Percentiles rank a stretch among this genome's conserved stretches.
Conservation (phyloP, 2,329 filamentous ascomycete species). For the Beauveria pseudobassiana region DNA sequence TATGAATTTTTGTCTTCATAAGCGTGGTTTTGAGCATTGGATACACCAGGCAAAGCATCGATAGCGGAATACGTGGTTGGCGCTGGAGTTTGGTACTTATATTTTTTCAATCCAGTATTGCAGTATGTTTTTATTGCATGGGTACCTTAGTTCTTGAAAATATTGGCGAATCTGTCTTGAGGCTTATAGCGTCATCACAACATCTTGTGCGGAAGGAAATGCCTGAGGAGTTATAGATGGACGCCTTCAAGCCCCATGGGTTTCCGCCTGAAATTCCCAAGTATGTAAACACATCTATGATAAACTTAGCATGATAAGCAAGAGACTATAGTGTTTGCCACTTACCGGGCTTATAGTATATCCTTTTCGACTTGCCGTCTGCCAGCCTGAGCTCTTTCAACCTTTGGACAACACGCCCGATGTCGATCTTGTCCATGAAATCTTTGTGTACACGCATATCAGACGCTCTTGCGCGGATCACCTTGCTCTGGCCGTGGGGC, state of each 20-base stretch:
- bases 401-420: slow-evolving; percentile 57
- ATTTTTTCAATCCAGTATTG: background rate
- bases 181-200: background rate
- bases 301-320: slow-evolving; percentile 12
- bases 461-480: slow-evolving; percentile 40
- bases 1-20: background rate
- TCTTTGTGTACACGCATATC: slow-evolving; percentile 74
- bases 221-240: slow-evolving; percentile 44
- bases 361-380: slow-evolving; percentile 34
- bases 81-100: slow-evolving; percentile 1
- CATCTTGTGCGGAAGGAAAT: slow-evolving; percentile 17
- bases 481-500: slow-evolving; percentile 42
- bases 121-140: background rate
- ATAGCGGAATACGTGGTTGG: background rate
- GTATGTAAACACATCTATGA: slow-evolving; percentile 59
- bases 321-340: slow-evolving; percentile 16
- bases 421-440: slow-evolving; percentile 61
- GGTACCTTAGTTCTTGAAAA: no score
- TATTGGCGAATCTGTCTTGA: background rate
- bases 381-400: slow-evolving; percentile 58
- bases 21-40: background rate
- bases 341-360: slow-evolving; percentile 74
- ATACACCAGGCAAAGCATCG: slow-evolving; percentile 2
- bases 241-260: slow-evolving; percentile 53
- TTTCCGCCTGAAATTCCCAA: slow-evolving; percentile 55